A percentile compares a stretch with the other conserved stretches of the same genome.
These are phyloP conservation scores for Ustilago shanxiensis DNA, from an alignment of 1,284 basidiomycete species.

Conservation along the genomic window DNA sequence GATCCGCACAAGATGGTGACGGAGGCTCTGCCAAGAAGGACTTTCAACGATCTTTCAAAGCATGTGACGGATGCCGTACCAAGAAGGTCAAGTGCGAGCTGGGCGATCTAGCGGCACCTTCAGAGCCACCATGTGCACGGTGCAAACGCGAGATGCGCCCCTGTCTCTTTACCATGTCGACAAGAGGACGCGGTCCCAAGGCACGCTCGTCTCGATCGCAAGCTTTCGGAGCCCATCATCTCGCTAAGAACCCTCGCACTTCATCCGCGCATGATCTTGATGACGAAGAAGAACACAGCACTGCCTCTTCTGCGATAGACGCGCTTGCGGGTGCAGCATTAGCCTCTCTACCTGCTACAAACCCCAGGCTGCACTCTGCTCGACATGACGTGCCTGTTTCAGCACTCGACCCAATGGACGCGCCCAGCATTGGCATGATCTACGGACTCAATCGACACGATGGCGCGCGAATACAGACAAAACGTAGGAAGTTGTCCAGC, in stretches of 20 bases:
- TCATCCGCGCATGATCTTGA: slow-evolving; percentile 28
- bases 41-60: slow-evolving; percentile 56
- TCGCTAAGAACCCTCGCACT: slow-evolving; percentile 45
- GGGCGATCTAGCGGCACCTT: slow-evolving; percentile 48
- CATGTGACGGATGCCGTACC: slow-evolving; percentile 49
- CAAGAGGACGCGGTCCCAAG: slow-evolving; percentile 46
- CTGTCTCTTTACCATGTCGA: slow-evolving; percentile 56
- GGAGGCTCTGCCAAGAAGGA: slow-evolving; percentile 35
- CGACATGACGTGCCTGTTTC: slow-evolving; percentile 50
- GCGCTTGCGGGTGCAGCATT: slow-evolving; percentile 50
- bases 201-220: slow-evolving; percentile 48
- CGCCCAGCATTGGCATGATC: slow-evolving; percentile 54
- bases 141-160: slow-evolving; percentile 52
- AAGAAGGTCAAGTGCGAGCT: slow-evolving; percentile 58
- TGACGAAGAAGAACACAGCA: slow-evolving; percentile 36
- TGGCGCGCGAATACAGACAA: slow-evolving; percentile 10
- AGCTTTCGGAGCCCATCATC: slow-evolving; percentile 46
- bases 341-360: slow-evolving; percentile 36
- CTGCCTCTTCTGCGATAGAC: slow-evolving; percentile 38
- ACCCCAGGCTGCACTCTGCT: slow-evolving; percentile 37
- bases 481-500: slow-evolving; percentile 30
- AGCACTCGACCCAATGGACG: slow-evolving; percentile 45
- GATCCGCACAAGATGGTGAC: slow-evolving; percentile 24
- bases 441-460: slow-evolving; percentile 49
- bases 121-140: slow-evolving; percentile 52